These are phyloP conservation scores for Perkinsus marinus DNA, from an alignment of 169 alveolate species.

Conservation along the genomic window DNA sequence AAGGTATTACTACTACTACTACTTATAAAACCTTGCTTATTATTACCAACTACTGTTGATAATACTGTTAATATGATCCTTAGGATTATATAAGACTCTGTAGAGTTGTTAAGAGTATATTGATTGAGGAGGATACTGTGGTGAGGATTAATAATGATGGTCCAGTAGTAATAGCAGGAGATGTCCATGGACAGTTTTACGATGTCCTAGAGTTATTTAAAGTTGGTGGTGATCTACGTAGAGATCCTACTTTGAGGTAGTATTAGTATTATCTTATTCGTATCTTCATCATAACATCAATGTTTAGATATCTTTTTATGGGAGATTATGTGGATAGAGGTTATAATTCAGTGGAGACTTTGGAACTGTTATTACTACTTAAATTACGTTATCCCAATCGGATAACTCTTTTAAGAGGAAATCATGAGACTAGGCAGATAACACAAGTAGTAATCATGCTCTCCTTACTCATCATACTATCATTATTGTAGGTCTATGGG, in stretches of 20 bases:
- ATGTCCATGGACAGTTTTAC: slow-evolving; percentile 90
- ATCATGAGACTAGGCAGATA: slow-evolving; percentile 88
- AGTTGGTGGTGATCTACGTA: slow-evolving; percentile 78
- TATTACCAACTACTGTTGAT: too few relatives aligned
- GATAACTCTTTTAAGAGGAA: slow-evolving; percentile 83
- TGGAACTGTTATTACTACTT: slow-evolving; percentile 71
- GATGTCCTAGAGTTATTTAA: slow-evolving; percentile 87
- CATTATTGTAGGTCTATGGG: slow-evolving; percentile 74
- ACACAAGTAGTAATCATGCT: slow-evolving; percentile 45
- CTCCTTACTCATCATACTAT: slow-evolving; percentile 34
- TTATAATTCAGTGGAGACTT: slow-evolving; percentile 81
- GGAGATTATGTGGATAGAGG: slow-evolving; percentile 98
- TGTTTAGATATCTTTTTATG: slow-evolving; percentile 81
- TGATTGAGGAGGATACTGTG: not conserved
- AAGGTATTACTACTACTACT: not conserved
- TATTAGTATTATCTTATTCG: not conserved
- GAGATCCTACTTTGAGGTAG: not conserved
- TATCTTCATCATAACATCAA: slow-evolving; percentile 9
- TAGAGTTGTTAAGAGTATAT: not conserved
- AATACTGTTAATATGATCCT: too few relatives aligned
- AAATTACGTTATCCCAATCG: slow-evolving; percentile 75
- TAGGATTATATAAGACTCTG: not conserved
- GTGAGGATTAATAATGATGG: not conserved
- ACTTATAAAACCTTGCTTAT: not conserved
- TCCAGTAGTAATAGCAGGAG: slow-evolving; percentile 86